These are phyloP conservation scores for Rosa lucieae DNA, from an alignment of 306 rosid species.

Conservation along the genomic window DNA sequence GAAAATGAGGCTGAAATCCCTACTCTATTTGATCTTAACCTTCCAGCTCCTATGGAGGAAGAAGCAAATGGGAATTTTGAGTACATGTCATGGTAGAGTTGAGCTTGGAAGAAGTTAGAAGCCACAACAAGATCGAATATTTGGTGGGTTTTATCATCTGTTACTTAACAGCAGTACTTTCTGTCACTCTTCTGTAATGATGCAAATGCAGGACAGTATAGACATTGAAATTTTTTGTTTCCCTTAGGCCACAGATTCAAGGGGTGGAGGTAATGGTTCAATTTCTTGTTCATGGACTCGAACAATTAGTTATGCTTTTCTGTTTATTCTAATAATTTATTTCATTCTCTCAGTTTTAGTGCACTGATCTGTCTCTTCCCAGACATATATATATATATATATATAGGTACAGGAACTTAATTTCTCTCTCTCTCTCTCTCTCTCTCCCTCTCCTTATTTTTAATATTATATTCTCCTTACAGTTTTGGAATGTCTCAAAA, in stretches of 20 bases:
- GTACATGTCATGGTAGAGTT: conserved; percentile 37
- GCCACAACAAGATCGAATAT: conserved; percentile 19
- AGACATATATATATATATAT: not conserved
- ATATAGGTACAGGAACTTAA: not conserved
- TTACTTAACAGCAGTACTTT: conserved; percentile 21
- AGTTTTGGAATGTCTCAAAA: conserved; percentile 13
- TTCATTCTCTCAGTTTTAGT: conserved; percentile 1
- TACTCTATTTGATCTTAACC: conserved; percentile 80
- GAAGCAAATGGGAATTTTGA: conserved; percentile 36
- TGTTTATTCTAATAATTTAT: not conserved
- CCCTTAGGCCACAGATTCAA: conserved; percentile 33
- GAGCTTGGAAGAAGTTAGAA: conserved; percentile 17
- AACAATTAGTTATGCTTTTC: conserved; percentile 22
- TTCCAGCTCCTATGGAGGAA: conserved; percentile 82
- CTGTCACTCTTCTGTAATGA: conserved; percentile 29
- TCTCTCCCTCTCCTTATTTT: not conserved
- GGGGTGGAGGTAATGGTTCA: conserved; percentile 33
- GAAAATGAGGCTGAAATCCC: conserved; percentile 31
- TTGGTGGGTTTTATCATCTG: conserved; percentile 32
- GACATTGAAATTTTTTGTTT: conserved; percentile 31
- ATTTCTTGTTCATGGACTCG: conserved; percentile 36
- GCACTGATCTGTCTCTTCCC: conserved; percentile 16
- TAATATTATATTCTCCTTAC: not conserved
- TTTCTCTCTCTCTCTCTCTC: not conserved
- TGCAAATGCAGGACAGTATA: conserved; percentile 44